Evolutionary conservation across 306 rosid genomes (phyloP), one percentile per base, ranked within the genome.

Genomic region (Vicia villosa): DNA sequence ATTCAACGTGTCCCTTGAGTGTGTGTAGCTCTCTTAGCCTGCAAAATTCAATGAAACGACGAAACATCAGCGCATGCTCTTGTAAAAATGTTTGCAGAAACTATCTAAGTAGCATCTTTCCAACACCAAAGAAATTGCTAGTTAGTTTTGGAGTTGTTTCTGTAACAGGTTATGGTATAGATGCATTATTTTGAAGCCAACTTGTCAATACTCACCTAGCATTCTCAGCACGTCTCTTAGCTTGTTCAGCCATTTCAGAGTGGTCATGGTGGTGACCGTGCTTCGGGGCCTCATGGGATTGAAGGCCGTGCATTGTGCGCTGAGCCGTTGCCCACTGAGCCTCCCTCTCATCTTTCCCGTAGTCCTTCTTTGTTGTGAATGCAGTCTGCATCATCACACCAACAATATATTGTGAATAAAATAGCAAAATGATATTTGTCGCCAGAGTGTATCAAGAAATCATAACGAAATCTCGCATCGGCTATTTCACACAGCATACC

Each of bases 21-120:
- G 88, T 85, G 79, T 86, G 84, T 13, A 89, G 84, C 82, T 85
- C 92, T 75, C 80, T 81, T 20, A 81, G 40, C 87, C 92, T 89
- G 83, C 66, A 77, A 14, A 65, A 32, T 66, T 62, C 41, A 6
- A 36, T 6, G 14, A 49, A 50, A 46, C 26, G 2, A 20, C 2
- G n/a, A 3, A 40, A 1, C 20, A 59, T 65, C 28, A 72, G 46
- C 45, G 32, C 46, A 8, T 70, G 20, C 21, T 28, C 0, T 30
- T 30, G 20, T 24, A 10, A 5, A 22, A 22, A 22, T 22, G 26
- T 3, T 22, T 22, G 26, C 26, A 1, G 2, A 22, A 22, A 22
- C 26, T 22, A 1, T 22, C 26, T 22, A 22, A 22, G 3, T 22
- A 22, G 26, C 3, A 1, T 22, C 3, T 32, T 34, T 34, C 38